Evolutionary conservation across 129 eudicot species (phyloP).

Genomic region (Heracleum sosnowskyi): DNA sequence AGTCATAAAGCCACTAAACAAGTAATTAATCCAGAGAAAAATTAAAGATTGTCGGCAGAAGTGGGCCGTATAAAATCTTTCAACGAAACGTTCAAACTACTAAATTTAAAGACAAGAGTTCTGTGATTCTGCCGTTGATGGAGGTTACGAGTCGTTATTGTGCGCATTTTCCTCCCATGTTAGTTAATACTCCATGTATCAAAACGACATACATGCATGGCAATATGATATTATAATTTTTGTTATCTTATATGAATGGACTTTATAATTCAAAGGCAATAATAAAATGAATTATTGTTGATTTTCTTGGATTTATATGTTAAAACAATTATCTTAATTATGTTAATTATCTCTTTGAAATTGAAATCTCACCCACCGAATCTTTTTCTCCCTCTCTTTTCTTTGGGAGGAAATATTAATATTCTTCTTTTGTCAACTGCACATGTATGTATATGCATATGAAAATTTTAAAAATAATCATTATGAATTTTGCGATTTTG

Average conservation of each 20-base stretch:
- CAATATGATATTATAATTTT: neutral
- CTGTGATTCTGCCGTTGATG: slow-evolving; percentile 26
- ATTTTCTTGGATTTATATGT: neutral
- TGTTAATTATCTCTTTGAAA: neutral
- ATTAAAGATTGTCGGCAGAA: slow-evolving; percentile 11
- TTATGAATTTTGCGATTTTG: too few relatives aligned
- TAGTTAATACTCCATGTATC: neutral
- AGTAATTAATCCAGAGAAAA: neutral
- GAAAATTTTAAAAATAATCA: too few relatives aligned
- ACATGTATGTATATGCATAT: too few relatives aligned
- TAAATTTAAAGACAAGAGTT: neutral
- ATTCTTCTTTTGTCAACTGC: neutral
- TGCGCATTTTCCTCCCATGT: neutral
- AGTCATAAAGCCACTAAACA: slow-evolving; percentile 1
- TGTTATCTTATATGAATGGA: neutral
- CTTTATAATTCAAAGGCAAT: neutral
- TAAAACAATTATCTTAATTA: neutral
- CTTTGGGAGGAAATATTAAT: too few relatives aligned
- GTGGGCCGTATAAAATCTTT: neutral
- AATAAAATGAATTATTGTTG: neutral
- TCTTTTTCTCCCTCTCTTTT: neutral
- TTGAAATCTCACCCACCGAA: neutral
- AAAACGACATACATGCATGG: neutral
- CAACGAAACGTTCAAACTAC: slow-evolving; percentile 7
- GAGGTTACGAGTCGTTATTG: slow-evolving; percentile 29